These are phyloP conservation scores for Triticum timopheevii DNA, from an alignment of 176 grass and related monocot genomes.

Conservation along the genomic window DNA sequence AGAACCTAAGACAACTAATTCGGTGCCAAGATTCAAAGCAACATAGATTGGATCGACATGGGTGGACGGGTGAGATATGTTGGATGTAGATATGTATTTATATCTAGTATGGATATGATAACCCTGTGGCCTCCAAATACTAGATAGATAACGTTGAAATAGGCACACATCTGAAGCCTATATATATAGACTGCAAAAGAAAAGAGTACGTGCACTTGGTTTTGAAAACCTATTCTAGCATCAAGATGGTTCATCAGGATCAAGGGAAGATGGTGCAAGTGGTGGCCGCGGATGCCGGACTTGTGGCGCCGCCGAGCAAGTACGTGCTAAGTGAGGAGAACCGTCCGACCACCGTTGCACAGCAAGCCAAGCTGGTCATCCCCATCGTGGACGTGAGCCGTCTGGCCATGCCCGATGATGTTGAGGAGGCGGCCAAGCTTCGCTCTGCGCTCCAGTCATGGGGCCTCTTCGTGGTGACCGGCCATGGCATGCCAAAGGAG, in stretches of 20 bases:
- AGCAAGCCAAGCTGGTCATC: not conserved
- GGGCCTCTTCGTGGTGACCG: conserved; percentile 56
- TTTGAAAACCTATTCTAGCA: not conserved
- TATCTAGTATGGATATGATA: too few relatives aligned
- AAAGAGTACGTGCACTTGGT: too few relatives aligned
- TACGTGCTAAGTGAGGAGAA: conserved; percentile 41
- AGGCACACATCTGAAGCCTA: too few relatives aligned
- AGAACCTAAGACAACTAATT: too few relatives aligned
- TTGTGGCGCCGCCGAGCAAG: conserved; percentile 28
- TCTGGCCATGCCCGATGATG: conserved; percentile 25
- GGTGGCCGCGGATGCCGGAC: not conserved
- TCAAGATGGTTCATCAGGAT: conserved; percentile 34
- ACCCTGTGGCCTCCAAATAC: too few relatives aligned
- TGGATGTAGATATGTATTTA: too few relatives aligned
- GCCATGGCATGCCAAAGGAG: conserved; percentile 26
- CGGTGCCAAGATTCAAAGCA: too few relatives aligned
- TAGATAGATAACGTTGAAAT: too few relatives aligned
- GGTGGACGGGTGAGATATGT: too few relatives aligned
- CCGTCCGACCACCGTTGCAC: not conserved
- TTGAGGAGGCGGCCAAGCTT: conserved; percentile 50
- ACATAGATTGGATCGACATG: too few relatives aligned
- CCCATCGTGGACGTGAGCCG: conserved; percentile 48
- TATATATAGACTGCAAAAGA: too few relatives aligned
- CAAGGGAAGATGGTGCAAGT: conserved; percentile 49
- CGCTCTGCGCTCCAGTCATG: conserved; percentile 40